A percentile compares a stretch with the other conserved stretches of the same genome.
Evolutionary conservation across 805 yeast species (phyloP).

Genomic region (Nematodospora valgi): DNA sequence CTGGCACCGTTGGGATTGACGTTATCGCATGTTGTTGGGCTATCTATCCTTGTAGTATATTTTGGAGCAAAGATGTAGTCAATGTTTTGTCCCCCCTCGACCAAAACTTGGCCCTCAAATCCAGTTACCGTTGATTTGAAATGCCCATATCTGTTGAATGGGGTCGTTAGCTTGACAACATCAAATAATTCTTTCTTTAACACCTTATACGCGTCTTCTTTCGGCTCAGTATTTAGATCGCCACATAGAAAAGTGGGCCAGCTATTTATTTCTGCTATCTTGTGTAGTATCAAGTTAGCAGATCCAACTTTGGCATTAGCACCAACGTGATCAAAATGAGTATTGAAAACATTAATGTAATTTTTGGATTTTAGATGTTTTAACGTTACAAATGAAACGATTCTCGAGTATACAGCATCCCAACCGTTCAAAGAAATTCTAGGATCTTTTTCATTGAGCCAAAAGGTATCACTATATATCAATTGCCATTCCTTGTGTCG

Average conservation of each 20-base stretch:
- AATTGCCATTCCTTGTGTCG: conserved; percentile 27
- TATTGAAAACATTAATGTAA: conserved; percentile 31
- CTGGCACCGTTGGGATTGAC: not conserved
- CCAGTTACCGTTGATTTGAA: conserved; percentile 29
- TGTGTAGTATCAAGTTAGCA: conserved; percentile 26
- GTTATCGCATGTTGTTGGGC: conserved; percentile 12
- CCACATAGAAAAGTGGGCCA: conserved; percentile 34
- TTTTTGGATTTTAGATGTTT: conserved; percentile 23
- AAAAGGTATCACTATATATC: conserved; percentile 25
- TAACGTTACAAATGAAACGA: conserved; percentile 30
- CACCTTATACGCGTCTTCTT: conserved; percentile 16
- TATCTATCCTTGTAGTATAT: conserved; percentile 15
- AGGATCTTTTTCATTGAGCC: conserved; percentile 34
- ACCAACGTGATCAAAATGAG: conserved; percentile 39
- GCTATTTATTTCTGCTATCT: conserved; percentile 20
- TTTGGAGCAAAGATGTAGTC: conserved; percentile 31
- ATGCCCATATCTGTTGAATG: conserved; percentile 26
- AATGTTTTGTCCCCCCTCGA: conserved; percentile 26
- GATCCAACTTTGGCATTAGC: conserved; percentile 25
- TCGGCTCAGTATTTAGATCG: conserved; percentile 25
- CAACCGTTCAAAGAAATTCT: conserved; percentile 32
- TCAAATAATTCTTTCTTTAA: conserved; percentile 16
- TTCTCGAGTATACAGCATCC: conserved; percentile 35
- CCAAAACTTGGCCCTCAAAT: conserved; percentile 23
- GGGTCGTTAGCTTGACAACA: conserved; percentile 17